phyloP scores from a whole-genome alignment of 805 yeast species.

The Zygotorulaspora chibaensis region DNA sequence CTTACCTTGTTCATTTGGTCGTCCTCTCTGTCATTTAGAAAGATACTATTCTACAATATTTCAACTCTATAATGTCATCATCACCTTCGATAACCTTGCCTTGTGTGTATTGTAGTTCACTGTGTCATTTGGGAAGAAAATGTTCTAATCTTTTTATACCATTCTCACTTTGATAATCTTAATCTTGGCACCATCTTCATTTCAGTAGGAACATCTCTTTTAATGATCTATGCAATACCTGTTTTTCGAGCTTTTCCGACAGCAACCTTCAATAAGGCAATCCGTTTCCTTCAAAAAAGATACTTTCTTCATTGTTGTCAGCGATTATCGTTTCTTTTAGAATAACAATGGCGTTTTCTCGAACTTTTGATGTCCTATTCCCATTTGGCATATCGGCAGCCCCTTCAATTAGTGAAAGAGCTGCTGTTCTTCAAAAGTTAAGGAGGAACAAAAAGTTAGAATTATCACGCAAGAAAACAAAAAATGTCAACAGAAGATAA shows the following conservation, averaged over 20 bases:
- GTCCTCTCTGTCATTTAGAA: too few relatives aligned
- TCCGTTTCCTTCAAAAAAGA: background rate
- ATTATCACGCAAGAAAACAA: background rate
- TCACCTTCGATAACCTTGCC: too few relatives aligned
- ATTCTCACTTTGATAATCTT: too few relatives aligned
- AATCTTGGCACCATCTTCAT: too few relatives aligned
- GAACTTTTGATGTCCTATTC: background rate
- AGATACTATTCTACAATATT: too few relatives aligned
- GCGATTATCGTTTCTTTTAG: background rate
- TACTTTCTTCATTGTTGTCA: background rate
- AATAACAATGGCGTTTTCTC: background rate
- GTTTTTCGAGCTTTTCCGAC: background rate
- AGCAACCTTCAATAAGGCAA: background rate
- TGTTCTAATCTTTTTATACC: too few relatives aligned
- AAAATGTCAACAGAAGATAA: background rate
- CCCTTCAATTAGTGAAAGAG: background rate
- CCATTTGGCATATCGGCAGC: background rate
- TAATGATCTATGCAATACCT: too few relatives aligned
- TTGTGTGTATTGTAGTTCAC: too few relatives aligned
- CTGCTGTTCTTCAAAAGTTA: background rate
- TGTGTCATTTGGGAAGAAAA: too few relatives aligned
- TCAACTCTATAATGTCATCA: too few relatives aligned
- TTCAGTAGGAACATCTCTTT: too few relatives aligned
- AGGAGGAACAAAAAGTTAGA: background rate
- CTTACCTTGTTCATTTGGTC: too few relatives aligned